A percentile compares a stretch with the other conserved stretches of the same genome.
Evolutionary conservation across 768 basidiomycete genomes (phyloP).

Genomic region (Infundibulicybe gibba): DNA sequence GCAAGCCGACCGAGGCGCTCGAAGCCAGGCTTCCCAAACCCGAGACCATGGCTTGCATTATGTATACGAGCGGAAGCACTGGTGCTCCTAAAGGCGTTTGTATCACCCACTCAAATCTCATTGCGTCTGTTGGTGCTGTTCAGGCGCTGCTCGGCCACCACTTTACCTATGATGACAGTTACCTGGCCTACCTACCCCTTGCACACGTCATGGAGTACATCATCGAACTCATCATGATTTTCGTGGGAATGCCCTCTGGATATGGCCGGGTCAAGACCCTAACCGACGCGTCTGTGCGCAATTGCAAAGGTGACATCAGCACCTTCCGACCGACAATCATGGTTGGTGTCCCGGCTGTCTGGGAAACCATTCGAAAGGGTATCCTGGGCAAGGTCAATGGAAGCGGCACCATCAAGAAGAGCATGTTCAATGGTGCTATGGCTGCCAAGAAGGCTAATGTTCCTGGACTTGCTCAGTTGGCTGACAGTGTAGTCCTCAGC

Average conservation of each 20-base stretch:
- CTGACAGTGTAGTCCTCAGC: slow-evolving; percentile 74
- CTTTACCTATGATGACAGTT: slow-evolving; percentile 56
- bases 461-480: slow-evolving; percentile 62
- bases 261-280: slow-evolving; percentile 95
- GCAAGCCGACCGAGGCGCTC: slow-evolving; percentile 46
- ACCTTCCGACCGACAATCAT: slow-evolving; percentile 86
- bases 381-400: slow-evolving; percentile 79
- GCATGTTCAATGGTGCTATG: slow-evolving; percentile 78
- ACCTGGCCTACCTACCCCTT: slow-evolving; percentile 89
- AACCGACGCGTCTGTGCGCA: slow-evolving; percentile 89
- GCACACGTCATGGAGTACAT: slow-evolving; percentile 96
- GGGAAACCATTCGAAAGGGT: slow-evolving; percentile 96
- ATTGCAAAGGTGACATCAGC: slow-evolving; percentile 80
- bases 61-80: slow-evolving; percentile 85
- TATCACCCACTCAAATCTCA: slow-evolving; percentile 82
- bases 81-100: slow-evolving; percentile 94
- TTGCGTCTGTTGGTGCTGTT: slow-evolving; percentile 85
- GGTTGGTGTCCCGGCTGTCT: slow-evolving; percentile 94
- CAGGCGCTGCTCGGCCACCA: slow-evolving; percentile 67
- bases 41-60: slow-evolving; percentile 46
- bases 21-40: slow-evolving; percentile 42
- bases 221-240: slow-evolving; percentile 78
- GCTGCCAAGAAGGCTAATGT: slow-evolving; percentile 67
- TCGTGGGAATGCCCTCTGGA: slow-evolving; percentile 76
- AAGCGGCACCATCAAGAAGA: slow-evolving; percentile 63